These are phyloP conservation scores for Podospora bellae-mahoneyi DNA, from an alignment of 495 filamentous ascomycete species.

Conservation along the genomic window DNA sequence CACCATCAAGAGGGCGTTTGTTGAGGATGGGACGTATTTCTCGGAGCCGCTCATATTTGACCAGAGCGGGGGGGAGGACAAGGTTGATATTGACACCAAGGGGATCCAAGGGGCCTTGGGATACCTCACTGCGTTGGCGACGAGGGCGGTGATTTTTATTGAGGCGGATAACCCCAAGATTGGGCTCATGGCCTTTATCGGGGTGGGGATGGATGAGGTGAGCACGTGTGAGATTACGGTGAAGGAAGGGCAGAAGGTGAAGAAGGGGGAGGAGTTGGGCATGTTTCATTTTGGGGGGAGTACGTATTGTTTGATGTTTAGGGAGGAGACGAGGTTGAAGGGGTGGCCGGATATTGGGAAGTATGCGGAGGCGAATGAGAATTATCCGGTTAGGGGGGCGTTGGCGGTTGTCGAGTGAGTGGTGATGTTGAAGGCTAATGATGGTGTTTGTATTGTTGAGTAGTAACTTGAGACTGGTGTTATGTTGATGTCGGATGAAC, in stretches of 20 bases:
- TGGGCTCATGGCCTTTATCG: constrained; percentile 63
- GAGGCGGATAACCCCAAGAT: constrained; percentile 63
- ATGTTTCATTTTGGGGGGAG: constrained; percentile 76
- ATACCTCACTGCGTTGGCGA: constrained; percentile 58
- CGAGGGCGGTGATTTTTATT: constrained; percentile 64
- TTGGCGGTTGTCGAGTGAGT: constrained; percentile 23
- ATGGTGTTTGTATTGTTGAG: no score
- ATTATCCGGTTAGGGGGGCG: constrained; percentile 55
- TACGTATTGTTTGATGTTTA: constrained; percentile 61
- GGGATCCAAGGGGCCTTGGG: constrained; percentile 47
- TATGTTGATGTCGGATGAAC: no score
- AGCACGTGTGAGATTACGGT: constrained; percentile 65
- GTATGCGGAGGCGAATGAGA: constrained; percentile 42
- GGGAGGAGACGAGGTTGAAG: constrained; percentile 38
- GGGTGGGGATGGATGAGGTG: constrained; percentile 69
- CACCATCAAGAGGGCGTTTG: constrained; percentile 51
- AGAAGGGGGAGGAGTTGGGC: constrained; percentile 64
- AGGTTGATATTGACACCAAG: constrained; percentile 31
- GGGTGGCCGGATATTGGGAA: constrained; percentile 50
- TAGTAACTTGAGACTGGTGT: no score
- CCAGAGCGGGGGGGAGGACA: constrained; percentile 26
- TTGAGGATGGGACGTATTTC: constrained; percentile 65
- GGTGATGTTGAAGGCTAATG: neutral
- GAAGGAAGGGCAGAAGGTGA: constrained; percentile 54
- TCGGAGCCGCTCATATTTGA: constrained; percentile 51